Evolutionary conservation across 306 rosid species (phyloP).

Genomic region (Fragaria iinumae): DNA sequence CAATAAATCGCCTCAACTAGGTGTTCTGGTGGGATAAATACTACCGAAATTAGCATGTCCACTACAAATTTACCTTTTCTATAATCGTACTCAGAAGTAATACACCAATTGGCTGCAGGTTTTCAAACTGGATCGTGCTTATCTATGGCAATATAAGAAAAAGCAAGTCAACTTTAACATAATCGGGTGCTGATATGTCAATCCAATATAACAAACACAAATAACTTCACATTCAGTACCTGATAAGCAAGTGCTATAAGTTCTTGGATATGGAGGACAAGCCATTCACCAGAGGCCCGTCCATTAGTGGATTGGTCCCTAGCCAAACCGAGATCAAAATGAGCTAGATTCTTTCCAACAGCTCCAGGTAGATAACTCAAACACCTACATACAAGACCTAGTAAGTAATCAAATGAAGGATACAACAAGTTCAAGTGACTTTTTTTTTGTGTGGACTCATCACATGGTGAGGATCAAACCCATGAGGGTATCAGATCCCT

Average conservation of each 20-base stretch:
- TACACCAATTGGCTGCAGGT: conserved; percentile 93
- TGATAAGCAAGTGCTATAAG: conserved; percentile 96
- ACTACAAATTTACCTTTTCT: conserved; percentile 63
- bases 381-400: conserved; percentile 58
- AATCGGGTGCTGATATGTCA: conserved; percentile 11
- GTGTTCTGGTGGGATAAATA: neutral
- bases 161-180: conserved; percentile 21
- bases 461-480: conserved; percentile 1
- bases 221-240: conserved; percentile 45
- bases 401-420: conserved; percentile 1
- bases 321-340: conserved; percentile 82
- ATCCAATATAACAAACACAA: conserved; percentile 19
- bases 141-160: conserved; percentile 47
- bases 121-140: conserved; percentile 94
- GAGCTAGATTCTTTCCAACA: conserved; percentile 84
- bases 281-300: conserved; percentile 67
- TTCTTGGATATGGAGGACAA: conserved; percentile 87
- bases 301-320: conserved; percentile 56
- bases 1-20: neutral
- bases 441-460: neutral
- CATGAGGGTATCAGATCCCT: neutral
- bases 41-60: neutral
- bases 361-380: conserved; percentile 85
- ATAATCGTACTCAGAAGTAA: conserved; percentile 75
- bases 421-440: neutral